Evolutionary conservation across 352 stramenopile species (phyloP).

Genomic region (Pythium brachiatum): DNA sequence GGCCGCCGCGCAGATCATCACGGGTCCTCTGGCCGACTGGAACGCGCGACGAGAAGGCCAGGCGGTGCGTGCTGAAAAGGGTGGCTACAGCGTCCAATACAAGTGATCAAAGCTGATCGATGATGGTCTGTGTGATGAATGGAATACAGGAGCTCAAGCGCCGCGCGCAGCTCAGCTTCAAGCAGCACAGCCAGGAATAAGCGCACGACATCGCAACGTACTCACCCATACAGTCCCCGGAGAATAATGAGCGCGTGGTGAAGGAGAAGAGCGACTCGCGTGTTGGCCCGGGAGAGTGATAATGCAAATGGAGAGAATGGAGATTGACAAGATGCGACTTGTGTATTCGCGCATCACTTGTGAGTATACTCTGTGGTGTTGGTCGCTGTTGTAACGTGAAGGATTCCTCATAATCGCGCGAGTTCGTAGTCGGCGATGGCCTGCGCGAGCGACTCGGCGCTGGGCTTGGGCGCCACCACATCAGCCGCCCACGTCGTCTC

Average conservation of each 20-base stretch:
- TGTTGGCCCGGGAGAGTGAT: not conserved
- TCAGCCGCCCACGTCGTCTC: conserved; percentile 47
- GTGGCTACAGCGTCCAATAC: not conserved
- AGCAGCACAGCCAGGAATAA: conserved; percentile 56
- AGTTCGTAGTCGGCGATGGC: conserved; percentile 51
- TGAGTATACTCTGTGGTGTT: too few relatives aligned
- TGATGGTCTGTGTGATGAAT: not conserved
- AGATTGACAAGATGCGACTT: not conserved
- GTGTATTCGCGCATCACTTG: not conserved
- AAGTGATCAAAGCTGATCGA: not conserved
- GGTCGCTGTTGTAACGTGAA: too few relatives aligned
- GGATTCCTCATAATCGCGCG: too few relatives aligned
- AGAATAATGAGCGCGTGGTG: not conserved
- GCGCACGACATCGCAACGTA: not conserved
- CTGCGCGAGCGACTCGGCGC: conserved; percentile 42
- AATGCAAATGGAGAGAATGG: not conserved
- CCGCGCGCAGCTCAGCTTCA: conserved; percentile 39
- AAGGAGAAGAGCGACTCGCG: not conserved
- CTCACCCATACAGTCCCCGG: too few relatives aligned
- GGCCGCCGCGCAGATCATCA: conserved; percentile 64
- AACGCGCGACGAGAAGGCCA: conserved; percentile 68
- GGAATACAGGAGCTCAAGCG: conserved; percentile 61
- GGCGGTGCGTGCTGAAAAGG: conserved; percentile 34
- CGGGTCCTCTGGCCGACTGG: conserved; percentile 66
- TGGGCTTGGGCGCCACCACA: conserved; percentile 56